Conservation (phyloP, 164 flowering plant genomes). For the Aristolochia fimbriata region DNA sequence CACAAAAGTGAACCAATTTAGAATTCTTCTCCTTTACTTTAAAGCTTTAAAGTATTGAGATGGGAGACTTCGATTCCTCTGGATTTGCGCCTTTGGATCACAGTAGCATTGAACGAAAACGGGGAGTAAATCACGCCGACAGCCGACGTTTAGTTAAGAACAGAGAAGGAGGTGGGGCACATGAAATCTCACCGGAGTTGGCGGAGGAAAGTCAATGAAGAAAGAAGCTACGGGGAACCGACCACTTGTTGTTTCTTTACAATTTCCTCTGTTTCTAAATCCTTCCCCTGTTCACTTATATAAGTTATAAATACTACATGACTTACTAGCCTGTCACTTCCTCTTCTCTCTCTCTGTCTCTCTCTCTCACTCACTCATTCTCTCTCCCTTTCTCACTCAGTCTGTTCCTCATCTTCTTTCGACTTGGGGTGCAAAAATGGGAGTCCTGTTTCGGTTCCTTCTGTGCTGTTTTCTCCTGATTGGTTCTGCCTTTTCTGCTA, state of each 20-base stretch:
- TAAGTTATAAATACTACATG: no score
- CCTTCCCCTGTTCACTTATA: neutral
- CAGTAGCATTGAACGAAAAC: neutral
- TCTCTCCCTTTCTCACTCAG: neutral
- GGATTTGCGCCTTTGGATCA: no score
- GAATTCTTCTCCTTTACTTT: no score
- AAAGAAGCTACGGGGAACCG: neutral
- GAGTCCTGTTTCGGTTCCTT: neutral
- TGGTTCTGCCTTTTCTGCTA: neutral
- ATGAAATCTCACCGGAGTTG: neutral
- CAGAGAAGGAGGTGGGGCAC: neutral
- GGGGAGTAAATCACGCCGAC: slow-evolving; percentile 7
- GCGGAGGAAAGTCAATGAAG: neutral
- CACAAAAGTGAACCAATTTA: no score
- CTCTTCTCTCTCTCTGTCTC: neutral
- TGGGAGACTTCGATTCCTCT: no score
- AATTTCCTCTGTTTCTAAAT: neutral
- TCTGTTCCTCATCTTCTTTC: neutral
- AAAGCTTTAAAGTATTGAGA: no score
- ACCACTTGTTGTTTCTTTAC: neutral
- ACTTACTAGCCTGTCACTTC: neutral
- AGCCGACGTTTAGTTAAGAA: neutral
- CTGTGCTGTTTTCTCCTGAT: neutral
- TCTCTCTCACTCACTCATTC: neutral
- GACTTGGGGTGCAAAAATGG: neutral